A percentile compares a stretch with the other conserved stretches of the same genome.
These are phyloP conservation scores for Venturia carpophila DNA, from an alignment of 2,329 filamentous ascomycete genomes.

Conservation along the genomic window DNA sequence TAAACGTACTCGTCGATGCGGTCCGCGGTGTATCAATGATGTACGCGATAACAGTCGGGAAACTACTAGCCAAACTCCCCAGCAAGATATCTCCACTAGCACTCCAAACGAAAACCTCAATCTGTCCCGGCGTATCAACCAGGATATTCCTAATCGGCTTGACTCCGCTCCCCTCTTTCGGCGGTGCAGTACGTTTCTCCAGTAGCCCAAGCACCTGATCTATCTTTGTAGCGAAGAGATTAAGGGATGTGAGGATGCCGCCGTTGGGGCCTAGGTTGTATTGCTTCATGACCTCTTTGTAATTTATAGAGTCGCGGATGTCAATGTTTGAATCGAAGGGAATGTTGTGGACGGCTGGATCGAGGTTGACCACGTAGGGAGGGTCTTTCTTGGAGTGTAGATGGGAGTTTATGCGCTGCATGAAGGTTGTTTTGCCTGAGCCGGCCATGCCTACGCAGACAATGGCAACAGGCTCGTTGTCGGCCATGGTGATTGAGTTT, in stretches of 20 bases:
- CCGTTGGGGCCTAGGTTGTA: constrained; percentile 97
- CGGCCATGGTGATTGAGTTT: neutral
- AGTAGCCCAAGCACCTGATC: constrained; percentile 86
- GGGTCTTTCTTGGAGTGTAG: constrained; percentile 72
- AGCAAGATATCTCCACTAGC: constrained; percentile 90
- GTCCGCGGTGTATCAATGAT: constrained; percentile 95
- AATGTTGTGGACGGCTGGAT: constrained; percentile 86
- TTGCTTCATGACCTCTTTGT: constrained; percentile 99
- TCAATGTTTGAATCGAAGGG: constrained; percentile 98
- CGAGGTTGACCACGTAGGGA: constrained; percentile 94
- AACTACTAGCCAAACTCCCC: constrained; percentile 83
- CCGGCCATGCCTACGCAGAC: constrained; percentile 98
- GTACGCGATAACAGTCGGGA: constrained; percentile 95
- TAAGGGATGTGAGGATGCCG: constrained; percentile 89
- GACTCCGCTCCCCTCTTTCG: constrained; percentile 8
- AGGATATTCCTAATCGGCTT: constrained; percentile 62
- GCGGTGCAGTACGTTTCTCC: constrained; percentile 71
- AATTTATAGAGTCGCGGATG: constrained; percentile 97
- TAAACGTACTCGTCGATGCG: constrained; percentile 89
- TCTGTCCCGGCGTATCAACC: constrained; percentile 93
- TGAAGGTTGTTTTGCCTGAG: constrained; percentile 98
- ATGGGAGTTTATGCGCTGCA: constrained; percentile 94
- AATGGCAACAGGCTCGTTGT: constrained; percentile 57
- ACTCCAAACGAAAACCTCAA: constrained; percentile 98
- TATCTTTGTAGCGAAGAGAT: constrained; percentile 95